Evolutionary conservation across 2,329 filamentous ascomycete species (phyloP).

Genomic region (Teratosphaeria epicoccoides): DNA sequence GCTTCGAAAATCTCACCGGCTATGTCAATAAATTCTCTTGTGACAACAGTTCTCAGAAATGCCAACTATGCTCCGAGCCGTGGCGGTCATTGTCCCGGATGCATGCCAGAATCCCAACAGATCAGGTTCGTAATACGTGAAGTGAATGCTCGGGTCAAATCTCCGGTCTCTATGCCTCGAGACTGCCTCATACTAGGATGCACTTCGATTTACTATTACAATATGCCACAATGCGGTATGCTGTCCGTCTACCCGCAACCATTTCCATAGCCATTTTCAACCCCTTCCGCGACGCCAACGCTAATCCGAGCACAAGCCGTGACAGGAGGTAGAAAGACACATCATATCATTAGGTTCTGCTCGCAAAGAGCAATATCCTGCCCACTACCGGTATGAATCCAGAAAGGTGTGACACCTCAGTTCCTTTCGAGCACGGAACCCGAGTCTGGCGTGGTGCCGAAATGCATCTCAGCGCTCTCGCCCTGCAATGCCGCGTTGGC

Average conservation of each 20-base stretch:
- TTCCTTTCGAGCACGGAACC: background rate
- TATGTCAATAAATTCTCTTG: no score
- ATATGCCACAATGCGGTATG: background rate
- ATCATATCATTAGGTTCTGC: background rate
- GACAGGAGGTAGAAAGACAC: background rate
- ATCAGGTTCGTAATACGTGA: background rate
- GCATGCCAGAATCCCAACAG: no score
- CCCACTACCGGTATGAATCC: background rate
- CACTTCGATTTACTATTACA: background rate
- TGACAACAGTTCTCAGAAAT: no score
- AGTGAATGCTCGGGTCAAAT: no score
- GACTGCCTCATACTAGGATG: background rate
- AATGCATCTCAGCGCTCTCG: slow-evolving; percentile 7
- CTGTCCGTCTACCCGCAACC: background rate
- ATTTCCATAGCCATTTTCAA: background rate
- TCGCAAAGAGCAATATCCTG: background rate
- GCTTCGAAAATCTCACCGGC: no score
- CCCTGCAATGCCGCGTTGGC: slow-evolving; percentile 17
- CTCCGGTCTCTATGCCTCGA: background rate
- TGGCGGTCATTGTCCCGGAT: no score
- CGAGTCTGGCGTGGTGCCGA: background rate
- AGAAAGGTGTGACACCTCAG: background rate
- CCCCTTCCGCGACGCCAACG: background rate
- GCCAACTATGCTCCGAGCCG: no score
- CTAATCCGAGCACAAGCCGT: background rate